phyloP scores from a whole-genome alignment of 2,329 filamentous ascomycete genomes.

The Lasiodiplodia sp. region DNA sequence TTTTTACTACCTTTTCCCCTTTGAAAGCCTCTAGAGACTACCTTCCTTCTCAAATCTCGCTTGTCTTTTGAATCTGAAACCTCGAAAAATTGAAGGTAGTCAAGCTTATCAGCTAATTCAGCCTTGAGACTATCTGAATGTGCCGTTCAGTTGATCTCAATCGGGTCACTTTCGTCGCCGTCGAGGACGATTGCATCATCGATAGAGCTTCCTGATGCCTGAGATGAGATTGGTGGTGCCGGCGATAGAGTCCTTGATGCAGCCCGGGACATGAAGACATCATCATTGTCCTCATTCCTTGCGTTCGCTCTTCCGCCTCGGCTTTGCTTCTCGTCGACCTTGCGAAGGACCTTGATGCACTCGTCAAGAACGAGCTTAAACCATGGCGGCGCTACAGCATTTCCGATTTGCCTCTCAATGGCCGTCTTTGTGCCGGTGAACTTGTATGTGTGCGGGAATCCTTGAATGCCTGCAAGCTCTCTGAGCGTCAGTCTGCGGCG shows the following conservation, averaged over 20 bases:
- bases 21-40: too few species aligned
- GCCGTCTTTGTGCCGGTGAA: not conserved
- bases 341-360: slow-evolving; percentile 7
- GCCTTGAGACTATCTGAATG: too few species aligned
- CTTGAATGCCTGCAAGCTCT: slow-evolving; percentile 23
- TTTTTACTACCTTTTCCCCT: too few species aligned
- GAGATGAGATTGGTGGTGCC: not conserved
- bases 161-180: not conserved
- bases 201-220: not conserved
- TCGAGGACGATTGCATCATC: not conserved
- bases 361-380: not conserved
- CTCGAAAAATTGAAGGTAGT: too few species aligned
- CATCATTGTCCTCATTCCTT: not conserved
- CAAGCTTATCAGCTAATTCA: too few species aligned
- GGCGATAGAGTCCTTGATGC: not conserved
- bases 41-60: too few species aligned
- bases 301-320: not conserved
- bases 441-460: not conserved
- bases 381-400: slow-evolving; percentile 19
- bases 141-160: not conserved
- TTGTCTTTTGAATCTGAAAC: too few species aligned
- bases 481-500: not conserved
- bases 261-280: not conserved
- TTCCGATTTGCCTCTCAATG: slow-evolving; percentile 24
- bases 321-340: not conserved